Conservation (phyloP, 2,329 filamentous ascomycete species). For the Pseudopyrenochaeta lycopersici region DNA sequence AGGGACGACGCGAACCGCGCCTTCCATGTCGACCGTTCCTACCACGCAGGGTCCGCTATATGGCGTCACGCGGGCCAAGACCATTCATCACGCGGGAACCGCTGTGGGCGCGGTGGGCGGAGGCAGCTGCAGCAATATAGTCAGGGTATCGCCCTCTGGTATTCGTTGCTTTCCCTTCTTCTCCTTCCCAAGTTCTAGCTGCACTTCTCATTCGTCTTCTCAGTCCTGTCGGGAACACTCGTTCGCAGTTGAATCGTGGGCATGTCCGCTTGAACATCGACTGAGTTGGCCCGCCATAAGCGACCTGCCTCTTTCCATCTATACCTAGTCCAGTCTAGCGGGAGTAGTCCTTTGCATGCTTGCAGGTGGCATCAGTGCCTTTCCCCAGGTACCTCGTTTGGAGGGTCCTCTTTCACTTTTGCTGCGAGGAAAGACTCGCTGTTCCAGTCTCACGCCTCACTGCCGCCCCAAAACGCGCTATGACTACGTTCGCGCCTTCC, state of each 20-base stretch:
- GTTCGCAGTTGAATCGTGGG: not conserved
- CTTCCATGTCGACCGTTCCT: slow-evolving; percentile 5
- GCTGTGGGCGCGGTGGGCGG: slow-evolving; percentile 10
- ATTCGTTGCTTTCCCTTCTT: slow-evolving; percentile 1
- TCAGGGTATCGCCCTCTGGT: slow-evolving; percentile 9
- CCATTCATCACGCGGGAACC: slow-evolving; percentile 21
- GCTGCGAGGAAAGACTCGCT: slow-evolving; percentile 8
- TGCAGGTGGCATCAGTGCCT: slow-evolving; percentile 27
- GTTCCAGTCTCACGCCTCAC: slow-evolving; percentile 8
- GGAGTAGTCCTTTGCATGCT: slow-evolving; percentile 6
- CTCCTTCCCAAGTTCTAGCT: slow-evolving; percentile 1
- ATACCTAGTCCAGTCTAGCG: slow-evolving; percentile 30
- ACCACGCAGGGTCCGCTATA: slow-evolving; percentile 8
- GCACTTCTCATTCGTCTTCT: slow-evolving; percentile 12
- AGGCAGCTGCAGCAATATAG: slow-evolving; percentile 12
- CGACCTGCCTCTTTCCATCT: slow-evolving; percentile 21
- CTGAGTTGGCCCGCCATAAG: slow-evolving; percentile 21
- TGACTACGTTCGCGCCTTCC: slow-evolving; percentile 40
- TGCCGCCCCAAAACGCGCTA: slow-evolving; percentile 18
- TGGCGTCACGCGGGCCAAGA: slow-evolving; percentile 25
- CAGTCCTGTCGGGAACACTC: not conserved
- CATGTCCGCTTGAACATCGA: slow-evolving; percentile 5
- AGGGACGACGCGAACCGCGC: slow-evolving; percentile 15
- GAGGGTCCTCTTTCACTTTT: slow-evolving; percentile 8
- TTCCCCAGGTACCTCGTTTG: slow-evolving; percentile 15